Conservation (phyloP, 805 yeast species). For the Saccharomycopsis fodiens region DNA sequence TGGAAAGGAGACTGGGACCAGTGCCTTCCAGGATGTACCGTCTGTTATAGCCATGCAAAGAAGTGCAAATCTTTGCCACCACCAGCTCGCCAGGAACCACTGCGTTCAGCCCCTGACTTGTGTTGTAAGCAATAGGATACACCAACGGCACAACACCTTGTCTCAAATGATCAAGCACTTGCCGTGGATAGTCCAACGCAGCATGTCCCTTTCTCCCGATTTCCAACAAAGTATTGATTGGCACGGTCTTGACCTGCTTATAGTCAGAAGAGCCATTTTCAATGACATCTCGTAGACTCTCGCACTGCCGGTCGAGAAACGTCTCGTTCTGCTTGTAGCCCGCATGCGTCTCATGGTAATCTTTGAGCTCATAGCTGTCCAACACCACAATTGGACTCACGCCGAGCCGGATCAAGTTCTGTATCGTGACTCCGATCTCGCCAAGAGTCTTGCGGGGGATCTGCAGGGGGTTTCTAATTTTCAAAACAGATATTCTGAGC, state of each 20-base stretch:
- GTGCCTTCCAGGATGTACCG: slow-evolving; percentile 27
- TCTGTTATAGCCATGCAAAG: slow-evolving; percentile 26
- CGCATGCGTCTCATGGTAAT: slow-evolving; percentile 21
- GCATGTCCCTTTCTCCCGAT: slow-evolving; percentile 10
- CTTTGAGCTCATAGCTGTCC: slow-evolving; percentile 32
- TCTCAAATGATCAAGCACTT: slow-evolving; percentile 31
- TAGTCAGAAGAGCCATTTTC: slow-evolving; percentile 2
- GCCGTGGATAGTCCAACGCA: slow-evolving; percentile 8
- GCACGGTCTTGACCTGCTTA: slow-evolving; percentile 7
- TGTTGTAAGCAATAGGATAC: slow-evolving; percentile 46
- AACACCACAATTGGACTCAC: slow-evolving; percentile 64
- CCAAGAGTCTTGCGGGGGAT: slow-evolving; percentile 29
- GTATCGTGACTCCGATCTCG: slow-evolving; percentile 50
- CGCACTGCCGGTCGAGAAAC: slow-evolving; percentile 14
- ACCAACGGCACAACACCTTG: slow-evolving; percentile 49
- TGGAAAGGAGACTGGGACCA: slow-evolving; percentile 31
- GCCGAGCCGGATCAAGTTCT: slow-evolving; percentile 54
- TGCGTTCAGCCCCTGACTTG: slow-evolving; percentile 26
- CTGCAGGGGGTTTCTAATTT: slow-evolving; percentile 35
- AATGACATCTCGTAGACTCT: slow-evolving; percentile 5
- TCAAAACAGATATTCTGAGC: slow-evolving; percentile 49
- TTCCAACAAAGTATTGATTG: slow-evolving; percentile 14
- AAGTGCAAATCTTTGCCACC: slow-evolving; percentile 35
- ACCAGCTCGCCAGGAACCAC: slow-evolving; percentile 22
- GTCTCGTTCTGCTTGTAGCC: slow-evolving; percentile 20